Base-by-base conservation (phyloP, 116 monocot genomes). In the Phalaenopsis hybrid region DNA sequence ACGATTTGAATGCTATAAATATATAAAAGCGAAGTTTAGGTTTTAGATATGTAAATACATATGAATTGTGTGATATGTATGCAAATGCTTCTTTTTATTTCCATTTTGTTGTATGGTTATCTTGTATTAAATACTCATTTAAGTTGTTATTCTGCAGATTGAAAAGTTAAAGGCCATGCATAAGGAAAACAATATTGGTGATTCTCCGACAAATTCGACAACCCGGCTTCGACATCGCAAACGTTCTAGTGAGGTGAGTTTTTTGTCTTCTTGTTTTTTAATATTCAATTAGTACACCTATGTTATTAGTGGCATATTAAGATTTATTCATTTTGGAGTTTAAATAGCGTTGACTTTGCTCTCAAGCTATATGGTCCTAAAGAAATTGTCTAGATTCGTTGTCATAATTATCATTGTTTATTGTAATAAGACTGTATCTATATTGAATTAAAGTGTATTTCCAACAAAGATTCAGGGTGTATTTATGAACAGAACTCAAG, bases 201-300 rank as follows among this genome's bases (percentile, higher is more conserved):
- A 88, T 44, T 63, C 72, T 84, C 63, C 81, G 37, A 44, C 80
- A 74, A 84, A 57, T 63, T 80, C 80, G 73, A 74, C 79, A 44
- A 86, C 87, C 17, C 93, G 94, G 59, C 70, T 88, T 79, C 84
- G 92, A 20, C 92, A 92, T 79, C 93, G 96, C 9, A 90, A 88
- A 83, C 90, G 89, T 16, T 57, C 92, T 44, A 92, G 45, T 86
- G 96, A 96, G 94, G 96, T 94, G 43, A 18, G 87, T 83, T 79
- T 85, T 49, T 23, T 49, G 55, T 21, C 37, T 37, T 11, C 44
- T 51, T 17, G 21, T 18, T 84, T 72, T 49, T 46, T 44, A 13
- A 8, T 13, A 28, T 75, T 49, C 9, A 28, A 3, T 52, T 52
- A 55, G 16, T 16, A 25, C 67, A 46, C 3, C 68, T 21, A 2